Evolutionary conservation across 2,329 filamentous ascomycete genomes (phyloP).

Genomic region (Sporothrix protearum): DNA sequence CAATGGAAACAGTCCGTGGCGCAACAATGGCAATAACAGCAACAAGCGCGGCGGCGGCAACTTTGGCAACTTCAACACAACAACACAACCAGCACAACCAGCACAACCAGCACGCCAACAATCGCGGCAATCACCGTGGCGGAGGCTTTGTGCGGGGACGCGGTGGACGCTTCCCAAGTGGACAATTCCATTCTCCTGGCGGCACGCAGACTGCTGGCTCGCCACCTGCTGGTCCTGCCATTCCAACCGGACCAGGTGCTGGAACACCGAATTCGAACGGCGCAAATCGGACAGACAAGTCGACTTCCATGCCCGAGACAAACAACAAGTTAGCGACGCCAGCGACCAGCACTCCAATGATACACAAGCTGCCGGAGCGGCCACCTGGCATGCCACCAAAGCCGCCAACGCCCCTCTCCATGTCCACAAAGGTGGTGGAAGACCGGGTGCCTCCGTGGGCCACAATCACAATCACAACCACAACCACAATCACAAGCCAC

Average conservation of each 20-base stretch:
- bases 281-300: neutral
- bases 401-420: constrained; percentile 26
- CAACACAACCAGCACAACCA: neutral
- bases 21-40: neutral
- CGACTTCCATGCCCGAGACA: neutral
- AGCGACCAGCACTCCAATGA: neutral
- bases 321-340: neutral
- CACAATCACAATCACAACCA: neutral
- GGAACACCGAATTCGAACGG: neutral
- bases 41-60: constrained; percentile 11
- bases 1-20: neutral
- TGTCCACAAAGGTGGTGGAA: constrained; percentile 8
- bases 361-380: constrained; percentile 13
- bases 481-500: neutral
- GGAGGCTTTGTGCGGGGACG: constrained; percentile 18
- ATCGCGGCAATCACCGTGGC: constrained; percentile 4
- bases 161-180: constrained; percentile 10
- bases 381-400: constrained; percentile 24
- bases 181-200: neutral
- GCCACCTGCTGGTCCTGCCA: neutral
- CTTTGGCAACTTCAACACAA: neutral
- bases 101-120: neutral
- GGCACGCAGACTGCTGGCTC: neutral
- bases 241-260: neutral
- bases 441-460: neutral